A percentile compares a stretch with the other conserved stretches of the same genome.
Evolutionary conservation across 805 yeast genomes (phyloP).

Genomic region (Suhomyces sp.): DNA sequence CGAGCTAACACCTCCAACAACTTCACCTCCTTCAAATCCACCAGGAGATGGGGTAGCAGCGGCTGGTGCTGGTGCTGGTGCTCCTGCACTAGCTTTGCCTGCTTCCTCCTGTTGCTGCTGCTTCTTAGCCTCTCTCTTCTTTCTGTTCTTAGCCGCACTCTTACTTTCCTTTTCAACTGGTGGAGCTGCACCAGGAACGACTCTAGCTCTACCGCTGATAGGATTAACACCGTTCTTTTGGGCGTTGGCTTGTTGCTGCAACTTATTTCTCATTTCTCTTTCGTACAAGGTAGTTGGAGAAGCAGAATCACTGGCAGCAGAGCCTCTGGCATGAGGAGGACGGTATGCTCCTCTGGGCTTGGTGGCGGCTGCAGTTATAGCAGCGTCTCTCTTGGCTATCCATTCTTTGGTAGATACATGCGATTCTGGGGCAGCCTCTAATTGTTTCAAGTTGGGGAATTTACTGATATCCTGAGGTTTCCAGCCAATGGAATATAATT

Average conservation of each 20-base stretch:
- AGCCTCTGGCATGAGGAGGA: constrained; percentile 88
- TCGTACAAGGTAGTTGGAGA: constrained; percentile 51
- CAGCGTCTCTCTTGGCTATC: constrained; percentile 39
- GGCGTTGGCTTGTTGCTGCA: constrained; percentile 5
- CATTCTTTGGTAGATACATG: constrained; percentile 69
- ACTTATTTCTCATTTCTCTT: constrained; percentile 42
- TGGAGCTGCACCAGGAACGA: constrained; percentile 59
- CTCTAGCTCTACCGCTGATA: constrained; percentile 28
- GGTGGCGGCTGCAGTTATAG: constrained; percentile 32
- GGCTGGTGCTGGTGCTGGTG: constrained; percentile 12
- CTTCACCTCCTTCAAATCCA: constrained; percentile 31
- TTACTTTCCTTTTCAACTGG: constrained; percentile 50
- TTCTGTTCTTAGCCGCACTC: constrained; percentile 69
- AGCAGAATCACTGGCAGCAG: constrained; percentile 23
- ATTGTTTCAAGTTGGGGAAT: constrained; percentile 53
- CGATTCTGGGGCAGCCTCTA: constrained; percentile 59
- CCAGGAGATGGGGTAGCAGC: constrained; percentile 15
- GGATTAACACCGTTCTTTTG: constrained; percentile 18
- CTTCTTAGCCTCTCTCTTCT: constrained; percentile 65
- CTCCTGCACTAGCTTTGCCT: constrained; percentile 11
- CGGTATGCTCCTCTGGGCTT: constrained; percentile 88
- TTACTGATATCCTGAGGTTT: constrained; percentile 56
- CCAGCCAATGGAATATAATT: constrained; percentile 82
- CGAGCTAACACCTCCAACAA: constrained; percentile 61
- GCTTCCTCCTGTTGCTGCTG: constrained; percentile 13